A percentile compares a stretch with the other conserved stretches of the same genome.
Conservation (phyloP, 306 rosid genomes). For the Malus fusca region DNA sequence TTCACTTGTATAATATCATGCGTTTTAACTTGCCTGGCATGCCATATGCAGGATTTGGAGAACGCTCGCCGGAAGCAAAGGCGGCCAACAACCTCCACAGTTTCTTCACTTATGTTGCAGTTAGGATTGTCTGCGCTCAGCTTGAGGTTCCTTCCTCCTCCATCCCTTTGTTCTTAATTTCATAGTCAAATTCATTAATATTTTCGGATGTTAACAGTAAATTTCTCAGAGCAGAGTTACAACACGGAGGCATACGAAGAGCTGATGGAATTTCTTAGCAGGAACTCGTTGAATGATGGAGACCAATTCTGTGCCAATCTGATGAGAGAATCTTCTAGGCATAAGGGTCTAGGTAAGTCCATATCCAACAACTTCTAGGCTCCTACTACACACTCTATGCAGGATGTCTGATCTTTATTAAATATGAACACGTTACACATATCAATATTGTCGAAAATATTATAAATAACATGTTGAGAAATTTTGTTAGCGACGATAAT, state of each 20-base stretch:
- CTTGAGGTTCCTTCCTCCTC: constrained; percentile 53
- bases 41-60: constrained; percentile 67
- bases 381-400: no score
- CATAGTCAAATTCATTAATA: neutral
- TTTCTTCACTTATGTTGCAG: constrained; percentile 82
- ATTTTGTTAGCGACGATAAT: neutral
- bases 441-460: no score
- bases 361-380: neutral
- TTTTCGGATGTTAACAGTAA: constrained; percentile 8
- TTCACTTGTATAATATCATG: neutral
- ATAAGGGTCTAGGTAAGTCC: constrained; percentile 55
- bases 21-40: neutral
- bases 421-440: no score
- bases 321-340: constrained; percentile 89
- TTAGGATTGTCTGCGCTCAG: constrained; percentile 71
- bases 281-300: constrained; percentile 73
- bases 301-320: constrained; percentile 75
- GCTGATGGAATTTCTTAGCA: constrained; percentile 64
- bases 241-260: constrained; percentile 77
- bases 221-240: constrained; percentile 56
- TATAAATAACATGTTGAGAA: no score
- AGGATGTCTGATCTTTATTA: no score
- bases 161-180: neutral
- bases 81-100: constrained; percentile 75
- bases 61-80: constrained; percentile 88